Evolutionary conservation across 257 asterid genomes (phyloP).

Genomic region (Oldenlandia corymbosa): DNA sequence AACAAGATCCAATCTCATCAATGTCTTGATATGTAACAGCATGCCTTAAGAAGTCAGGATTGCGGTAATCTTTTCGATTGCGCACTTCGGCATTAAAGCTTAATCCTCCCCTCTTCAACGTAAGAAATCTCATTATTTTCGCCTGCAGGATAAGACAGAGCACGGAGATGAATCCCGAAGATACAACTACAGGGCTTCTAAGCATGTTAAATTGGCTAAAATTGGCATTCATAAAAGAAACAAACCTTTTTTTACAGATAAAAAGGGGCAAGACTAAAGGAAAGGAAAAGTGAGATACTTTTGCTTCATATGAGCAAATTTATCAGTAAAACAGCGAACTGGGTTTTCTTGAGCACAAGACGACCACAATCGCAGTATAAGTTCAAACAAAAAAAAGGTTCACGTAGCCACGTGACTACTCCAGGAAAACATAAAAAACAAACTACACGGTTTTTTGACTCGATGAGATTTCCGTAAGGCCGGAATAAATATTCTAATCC

Average conservation of each 20-base stretch:
- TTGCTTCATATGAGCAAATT: not conserved
- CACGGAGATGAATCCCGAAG: slow-evolving; percentile 9
- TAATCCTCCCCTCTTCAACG: slow-evolving; percentile 67
- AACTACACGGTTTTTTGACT: not conserved
- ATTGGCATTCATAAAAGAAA: too few relatives aligned
- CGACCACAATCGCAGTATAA: not conserved
- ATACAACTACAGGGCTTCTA: not conserved
- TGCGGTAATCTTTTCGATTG: slow-evolving; percentile 84
- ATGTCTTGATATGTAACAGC: slow-evolving; percentile 95
- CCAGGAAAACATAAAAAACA: not conserved
- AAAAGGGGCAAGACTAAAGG: not conserved
- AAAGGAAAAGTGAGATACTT: not conserved
- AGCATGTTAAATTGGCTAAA: not conserved
- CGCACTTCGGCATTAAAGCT: slow-evolving; percentile 95
- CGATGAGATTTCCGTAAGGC: not conserved
- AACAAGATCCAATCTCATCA: slow-evolving; percentile 95
- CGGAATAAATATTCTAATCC: not conserved
- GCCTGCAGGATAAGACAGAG: slow-evolving; percentile 38
- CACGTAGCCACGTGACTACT: not conserved
- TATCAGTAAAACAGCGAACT: not conserved
- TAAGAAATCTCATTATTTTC: slow-evolving; percentile 61
- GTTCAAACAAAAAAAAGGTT: not conserved
- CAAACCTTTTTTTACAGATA: too few relatives aligned
- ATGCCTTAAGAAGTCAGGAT: slow-evolving; percentile 92
- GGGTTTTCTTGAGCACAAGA: not conserved